Percentiles rank a stretch among this genome's conserved stretches.
Evolutionary conservation across 257 asterid genomes (phyloP).

Genomic region (Fraxinus cuspidata): DNA sequence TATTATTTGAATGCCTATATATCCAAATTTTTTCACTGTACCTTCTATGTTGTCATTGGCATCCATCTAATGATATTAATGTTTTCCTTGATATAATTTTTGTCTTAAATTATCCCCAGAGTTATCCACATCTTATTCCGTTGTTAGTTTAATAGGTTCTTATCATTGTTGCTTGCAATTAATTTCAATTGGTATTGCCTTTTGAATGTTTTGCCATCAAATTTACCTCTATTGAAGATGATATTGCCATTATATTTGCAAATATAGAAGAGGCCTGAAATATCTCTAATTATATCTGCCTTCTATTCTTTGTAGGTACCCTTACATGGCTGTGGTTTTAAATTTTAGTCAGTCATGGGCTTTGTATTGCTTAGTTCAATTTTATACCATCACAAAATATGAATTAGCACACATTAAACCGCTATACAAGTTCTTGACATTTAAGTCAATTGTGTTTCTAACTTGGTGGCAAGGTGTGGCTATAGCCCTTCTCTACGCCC

Average conservation of each 20-base stretch:
- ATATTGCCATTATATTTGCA: conserved; percentile 6
- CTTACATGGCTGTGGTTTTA: conserved; percentile 87
- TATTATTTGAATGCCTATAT: too few relatives aligned
- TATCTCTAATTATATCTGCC: conserved; percentile 29
- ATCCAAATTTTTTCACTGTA: too few relatives aligned
- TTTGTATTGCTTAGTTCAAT: conserved; percentile 91
- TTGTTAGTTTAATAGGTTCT: conserved; percentile 7
- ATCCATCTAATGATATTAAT: too few relatives aligned
- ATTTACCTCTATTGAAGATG: conserved; percentile 12
- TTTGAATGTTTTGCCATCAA: conserved; percentile 1
- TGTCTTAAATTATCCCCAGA: too few relatives aligned
- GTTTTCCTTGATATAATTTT: too few relatives aligned
- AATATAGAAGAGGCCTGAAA: conserved; percentile 8
- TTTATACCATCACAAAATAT: conserved; percentile 80
- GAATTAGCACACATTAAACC: conserved; percentile 95
- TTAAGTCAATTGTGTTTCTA: conserved; percentile 95
- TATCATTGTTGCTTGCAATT: neutral
- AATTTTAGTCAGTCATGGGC: conserved; percentile 99
- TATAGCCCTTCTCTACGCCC: conserved; percentile 75
- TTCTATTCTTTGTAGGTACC: conserved; percentile 66
- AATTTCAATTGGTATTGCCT: neutral
- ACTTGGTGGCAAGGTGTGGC: conserved; percentile 99
- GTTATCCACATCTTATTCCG: conserved; percentile 3
- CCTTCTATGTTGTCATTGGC: too few relatives aligned
- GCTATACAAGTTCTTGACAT: conserved; percentile 84